Evolutionary conservation across 192 early-diverging fungal genomes (phyloP).

Genomic region (Helicostylum pulchrum): DNA sequence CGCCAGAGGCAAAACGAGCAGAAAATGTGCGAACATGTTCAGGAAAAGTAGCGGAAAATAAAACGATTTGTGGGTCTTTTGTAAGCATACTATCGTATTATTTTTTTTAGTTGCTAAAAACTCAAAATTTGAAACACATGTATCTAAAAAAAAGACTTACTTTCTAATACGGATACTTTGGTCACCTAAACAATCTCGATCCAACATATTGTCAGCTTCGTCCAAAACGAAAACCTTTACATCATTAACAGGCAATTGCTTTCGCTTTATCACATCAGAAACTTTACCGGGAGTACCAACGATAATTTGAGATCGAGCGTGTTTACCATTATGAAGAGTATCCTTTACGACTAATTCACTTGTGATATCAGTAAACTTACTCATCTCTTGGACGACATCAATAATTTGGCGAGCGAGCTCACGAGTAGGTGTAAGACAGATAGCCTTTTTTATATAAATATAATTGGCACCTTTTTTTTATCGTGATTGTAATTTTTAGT

Average conservation of each 20-base stretch:
- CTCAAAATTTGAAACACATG: not conserved
- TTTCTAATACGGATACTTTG: constrained; percentile 84
- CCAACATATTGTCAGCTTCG: constrained; percentile 98
- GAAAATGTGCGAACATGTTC: constrained; percentile 76
- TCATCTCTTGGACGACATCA: constrained; percentile 87
- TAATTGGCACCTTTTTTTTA: not conserved
- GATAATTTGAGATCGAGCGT: constrained; percentile 74
- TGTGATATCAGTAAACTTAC: constrained; percentile 80
- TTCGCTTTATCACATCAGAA: constrained; percentile 64
- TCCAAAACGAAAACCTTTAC: constrained; percentile 90
- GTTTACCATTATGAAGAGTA: constrained; percentile 45
- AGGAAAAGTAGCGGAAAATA: constrained; percentile 97
- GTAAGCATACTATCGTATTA: constrained; percentile 57
- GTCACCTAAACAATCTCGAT: constrained; percentile 79
- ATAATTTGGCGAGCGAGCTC: constrained; percentile 95
- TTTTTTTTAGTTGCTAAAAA: not conserved
- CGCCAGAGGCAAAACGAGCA: constrained; percentile 75
- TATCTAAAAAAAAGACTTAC: constrained; percentile 35
- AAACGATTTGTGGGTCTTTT: constrained; percentile 73
- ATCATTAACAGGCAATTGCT: constrained; percentile 54
- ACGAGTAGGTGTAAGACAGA: constrained; percentile 89
- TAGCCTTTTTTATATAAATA: constrained; percentile 42
- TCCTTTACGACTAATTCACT: constrained; percentile 81
- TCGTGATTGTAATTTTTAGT: not conserved
- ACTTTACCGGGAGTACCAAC: constrained; percentile 96